Evolutionary conservation across 257 asterid genomes (phyloP), one percentile per base, ranked within the genome.

Genomic region (Parsonsia alboflavescens): DNA sequence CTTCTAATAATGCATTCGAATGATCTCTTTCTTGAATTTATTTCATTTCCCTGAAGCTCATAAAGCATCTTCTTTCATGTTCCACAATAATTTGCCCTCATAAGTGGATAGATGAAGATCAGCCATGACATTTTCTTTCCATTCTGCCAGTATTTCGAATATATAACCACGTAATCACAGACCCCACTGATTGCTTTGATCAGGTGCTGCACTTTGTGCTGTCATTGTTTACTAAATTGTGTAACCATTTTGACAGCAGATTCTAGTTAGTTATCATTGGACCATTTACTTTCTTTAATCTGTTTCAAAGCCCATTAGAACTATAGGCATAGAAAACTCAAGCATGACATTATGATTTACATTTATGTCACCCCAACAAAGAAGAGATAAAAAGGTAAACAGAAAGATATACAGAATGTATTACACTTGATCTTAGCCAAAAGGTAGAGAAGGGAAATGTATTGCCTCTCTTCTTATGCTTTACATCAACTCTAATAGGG

Each of bases 1-100:
- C 71, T 21, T 57, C 64, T 8, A 76, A 76, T 77, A 73, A 74
- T 82, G 73, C 50, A 80, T 80, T 68, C 72, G 65, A 77, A 74
- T 76, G 45, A 77, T 71, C 71, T 85, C 77, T 79, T 74, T 46
- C 84, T 36, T 10, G 33, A 58, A 57, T 50, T 53, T 39, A 67
- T 73, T 66, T 70, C 48, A 50, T 42, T 19, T 63, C 46, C 59
- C 15, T 58, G 26, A 22, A 72, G 41, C 2, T 13, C 1, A 46
- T 10, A n/a, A 39, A 65, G 70, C 70, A 65, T 68, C 63, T 68
- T 49, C 50, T 69, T 76, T 46, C 26, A 50, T 65, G 63, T 65
- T 74, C 65, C 33, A 50, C 67, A 74, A 65, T 63, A 74, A 64
- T 74, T 63, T 63, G 42, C 64, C 13, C 13, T 74, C 50, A 8